Percentiles rank a stretch among this genome's conserved stretches.
These are phyloP conservation scores for Diaporthe sp. DNA, from an alignment of 2,329 filamentous ascomycete genomes.

Conservation along the genomic window DNA sequence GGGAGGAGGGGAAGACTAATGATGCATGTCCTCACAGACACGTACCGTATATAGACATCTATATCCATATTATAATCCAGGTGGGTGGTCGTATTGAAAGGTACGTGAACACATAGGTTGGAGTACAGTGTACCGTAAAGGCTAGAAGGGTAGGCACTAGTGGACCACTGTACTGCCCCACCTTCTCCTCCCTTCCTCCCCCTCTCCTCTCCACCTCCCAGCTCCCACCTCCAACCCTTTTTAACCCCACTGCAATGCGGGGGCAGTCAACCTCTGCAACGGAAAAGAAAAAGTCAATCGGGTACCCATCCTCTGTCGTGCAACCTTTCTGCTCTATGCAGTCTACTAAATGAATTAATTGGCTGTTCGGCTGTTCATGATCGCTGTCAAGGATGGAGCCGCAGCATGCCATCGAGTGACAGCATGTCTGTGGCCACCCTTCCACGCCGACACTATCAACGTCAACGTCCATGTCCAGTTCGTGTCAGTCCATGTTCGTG, in stretches of 20 bases:
- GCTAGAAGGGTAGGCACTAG: background rate
- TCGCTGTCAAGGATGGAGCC: background rate
- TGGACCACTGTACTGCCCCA: background rate
- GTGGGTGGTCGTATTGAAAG: too few species aligned
- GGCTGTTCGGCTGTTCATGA: background rate
- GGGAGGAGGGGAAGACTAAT: background rate
- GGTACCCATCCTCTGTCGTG: background rate
- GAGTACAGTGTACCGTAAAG: too few species aligned
- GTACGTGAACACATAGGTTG: too few species aligned
- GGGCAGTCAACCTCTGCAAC: background rate
- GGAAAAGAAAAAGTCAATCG: background rate
- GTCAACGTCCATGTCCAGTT: background rate
- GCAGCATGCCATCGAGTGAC: background rate
- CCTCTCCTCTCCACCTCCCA: background rate
- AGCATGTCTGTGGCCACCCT: background rate
- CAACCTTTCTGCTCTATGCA: background rate
- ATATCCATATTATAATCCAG: too few species aligned
- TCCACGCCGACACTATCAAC: background rate
- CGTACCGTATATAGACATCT: too few species aligned
- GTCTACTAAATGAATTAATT: background rate
- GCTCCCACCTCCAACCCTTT: background rate
- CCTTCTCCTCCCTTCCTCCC: background rate
- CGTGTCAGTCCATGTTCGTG: background rate
- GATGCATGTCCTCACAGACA: background rate
- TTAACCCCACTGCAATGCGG: constrained; percentile 3